These are phyloP conservation scores for Ophiostoma angusticollis DNA, from an alignment of 2,329 filamentous ascomycete genomes.

Conservation along the genomic window DNA sequence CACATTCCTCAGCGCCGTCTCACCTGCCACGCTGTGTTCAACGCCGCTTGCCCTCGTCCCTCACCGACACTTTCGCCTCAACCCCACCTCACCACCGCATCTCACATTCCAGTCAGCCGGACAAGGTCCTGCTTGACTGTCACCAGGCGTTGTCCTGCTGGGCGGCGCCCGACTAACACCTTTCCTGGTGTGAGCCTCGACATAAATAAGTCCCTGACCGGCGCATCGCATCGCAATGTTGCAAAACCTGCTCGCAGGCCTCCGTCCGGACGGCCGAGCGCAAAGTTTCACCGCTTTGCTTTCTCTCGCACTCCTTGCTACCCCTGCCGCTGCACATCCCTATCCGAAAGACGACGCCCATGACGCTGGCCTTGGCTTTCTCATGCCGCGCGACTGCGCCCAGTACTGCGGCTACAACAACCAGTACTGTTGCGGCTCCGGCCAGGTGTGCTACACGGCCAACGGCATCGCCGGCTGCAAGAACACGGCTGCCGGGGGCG, in stretches of 20 bases:
- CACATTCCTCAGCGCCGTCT: conserved; percentile 6
- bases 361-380: conserved; percentile 35
- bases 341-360: conserved; percentile 37
- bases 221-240: conserved; percentile 5
- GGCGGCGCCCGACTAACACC: conserved; percentile 1
- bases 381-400: conserved; percentile 36
- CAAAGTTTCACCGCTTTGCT: not conserved
- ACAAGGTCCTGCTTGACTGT: not conserved
- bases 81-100: conserved; percentile 2
- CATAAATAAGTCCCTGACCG: too few species aligned
- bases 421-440: conserved; percentile 40
- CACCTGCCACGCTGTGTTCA: not conserved
- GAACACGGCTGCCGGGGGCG: conserved; percentile 21
- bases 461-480: conserved; percentile 38
- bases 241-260: not conserved
- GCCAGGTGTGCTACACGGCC: conserved; percentile 38
- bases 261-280: not conserved
- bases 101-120: conserved; percentile 6
- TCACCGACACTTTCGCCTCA: conserved; percentile 1
- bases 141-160: conserved; percentile 1
- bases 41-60: not conserved
- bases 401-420: conserved; percentile 41
- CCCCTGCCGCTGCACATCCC: conserved; percentile 30
- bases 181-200: not conserved
- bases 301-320: conserved; percentile 1